Evolutionary conservation across 495 filamentous ascomycete genomes (phyloP).

Genomic region (Penicillium soppii): DNA sequence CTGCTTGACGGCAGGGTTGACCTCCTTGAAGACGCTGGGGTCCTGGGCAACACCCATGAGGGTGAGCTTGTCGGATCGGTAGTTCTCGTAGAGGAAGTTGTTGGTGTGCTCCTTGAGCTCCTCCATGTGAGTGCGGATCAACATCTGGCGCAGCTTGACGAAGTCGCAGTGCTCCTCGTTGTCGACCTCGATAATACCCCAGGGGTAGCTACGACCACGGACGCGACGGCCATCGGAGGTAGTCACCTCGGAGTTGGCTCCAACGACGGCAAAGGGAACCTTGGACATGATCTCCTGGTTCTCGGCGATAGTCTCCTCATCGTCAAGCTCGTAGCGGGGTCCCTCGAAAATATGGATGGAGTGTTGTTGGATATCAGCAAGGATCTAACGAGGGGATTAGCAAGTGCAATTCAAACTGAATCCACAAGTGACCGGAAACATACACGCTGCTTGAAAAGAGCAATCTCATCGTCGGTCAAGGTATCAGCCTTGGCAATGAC

Average conservation of each 20-base stretch:
- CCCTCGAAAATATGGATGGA: slow-evolving; percentile 98
- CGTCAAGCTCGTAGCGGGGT: slow-evolving; percentile 95
- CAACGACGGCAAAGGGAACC: slow-evolving; percentile 96
- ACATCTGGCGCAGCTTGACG: slow-evolving; percentile 98
- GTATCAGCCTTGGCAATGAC: slow-evolving; percentile 99
- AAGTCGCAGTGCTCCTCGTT: slow-evolving; percentile 99
- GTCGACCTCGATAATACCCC: slow-evolving; percentile 98
- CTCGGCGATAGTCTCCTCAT: slow-evolving; percentile 98
- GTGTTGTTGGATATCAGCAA: slow-evolving; percentile 95
- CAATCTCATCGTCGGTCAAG: slow-evolving; percentile 94
- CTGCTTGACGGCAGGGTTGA: slow-evolving; percentile 99
- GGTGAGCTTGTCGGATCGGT: slow-evolving; percentile 97
- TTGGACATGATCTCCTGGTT: slow-evolving; percentile 99
- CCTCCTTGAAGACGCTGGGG: slow-evolving; percentile 99
- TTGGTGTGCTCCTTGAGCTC: slow-evolving; percentile 99
- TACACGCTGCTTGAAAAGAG: slow-evolving; percentile 91
- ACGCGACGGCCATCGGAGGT: slow-evolving; percentile 92
- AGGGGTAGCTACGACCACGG: slow-evolving; percentile 93
- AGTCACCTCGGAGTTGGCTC: slow-evolving; percentile 89
- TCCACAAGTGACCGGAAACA: slow-evolving; percentile 26
- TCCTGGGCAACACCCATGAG: slow-evolving; percentile 98
- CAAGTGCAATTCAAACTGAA: slow-evolving; percentile 3
- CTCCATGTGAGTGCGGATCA: slow-evolving; percentile 99
- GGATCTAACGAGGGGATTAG: slow-evolving; percentile 65
- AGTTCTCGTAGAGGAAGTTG: slow-evolving; percentile 98